A percentile compares a stretch with the other conserved stretches of the same genome.
Conservation (phyloP, 352 stramenopile genomes). For the Pythium chondricola region DNA sequence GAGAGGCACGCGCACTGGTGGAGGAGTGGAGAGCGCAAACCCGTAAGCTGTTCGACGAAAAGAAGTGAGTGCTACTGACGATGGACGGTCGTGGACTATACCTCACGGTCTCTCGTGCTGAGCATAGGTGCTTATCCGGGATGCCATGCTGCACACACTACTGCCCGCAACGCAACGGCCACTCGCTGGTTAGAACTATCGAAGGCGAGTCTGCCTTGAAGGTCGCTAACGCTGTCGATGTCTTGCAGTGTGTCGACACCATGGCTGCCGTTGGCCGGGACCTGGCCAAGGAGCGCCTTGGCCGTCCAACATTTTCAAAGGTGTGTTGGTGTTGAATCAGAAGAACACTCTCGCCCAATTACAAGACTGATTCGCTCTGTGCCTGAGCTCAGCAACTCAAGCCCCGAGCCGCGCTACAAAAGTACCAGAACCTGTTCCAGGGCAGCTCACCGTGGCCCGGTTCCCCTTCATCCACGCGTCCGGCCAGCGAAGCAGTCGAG, state of each 20-base stretch:
- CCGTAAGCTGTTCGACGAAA: slow-evolving; percentile 48
- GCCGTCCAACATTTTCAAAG: slow-evolving; percentile 60
- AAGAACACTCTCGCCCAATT: not conserved
- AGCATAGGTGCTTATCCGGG: slow-evolving; percentile 42
- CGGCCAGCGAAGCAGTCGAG: not conserved
- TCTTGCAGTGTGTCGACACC: slow-evolving; percentile 59
- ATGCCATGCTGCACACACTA: slow-evolving; percentile 44
- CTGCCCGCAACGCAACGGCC: slow-evolving; percentile 55
- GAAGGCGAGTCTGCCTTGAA: too few species aligned
- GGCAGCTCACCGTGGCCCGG: slow-evolving; percentile 52
- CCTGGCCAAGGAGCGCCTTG: slow-evolving; percentile 55
- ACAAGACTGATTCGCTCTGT: not conserved
- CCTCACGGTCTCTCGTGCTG: too few species aligned
- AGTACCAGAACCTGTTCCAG: slow-evolving; percentile 59
- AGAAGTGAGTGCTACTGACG: slow-evolving; percentile 28
- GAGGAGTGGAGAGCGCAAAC: slow-evolving; percentile 50
- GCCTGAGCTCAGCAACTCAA: slow-evolving; percentile 26
- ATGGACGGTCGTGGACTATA: too few species aligned
- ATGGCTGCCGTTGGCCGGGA: slow-evolving; percentile 48
- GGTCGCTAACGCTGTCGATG: not conserved
- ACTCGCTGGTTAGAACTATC: slow-evolving; percentile 72
- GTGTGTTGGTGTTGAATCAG: slow-evolving; percentile 2
- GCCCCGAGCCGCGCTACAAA: slow-evolving; percentile 58
- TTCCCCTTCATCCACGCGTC: slow-evolving; percentile 22
- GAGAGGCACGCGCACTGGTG: slow-evolving; percentile 42